Base-by-base conservation (phyloP, 1,139 yeast species). In the Geotrichum aggregatum region DNA sequence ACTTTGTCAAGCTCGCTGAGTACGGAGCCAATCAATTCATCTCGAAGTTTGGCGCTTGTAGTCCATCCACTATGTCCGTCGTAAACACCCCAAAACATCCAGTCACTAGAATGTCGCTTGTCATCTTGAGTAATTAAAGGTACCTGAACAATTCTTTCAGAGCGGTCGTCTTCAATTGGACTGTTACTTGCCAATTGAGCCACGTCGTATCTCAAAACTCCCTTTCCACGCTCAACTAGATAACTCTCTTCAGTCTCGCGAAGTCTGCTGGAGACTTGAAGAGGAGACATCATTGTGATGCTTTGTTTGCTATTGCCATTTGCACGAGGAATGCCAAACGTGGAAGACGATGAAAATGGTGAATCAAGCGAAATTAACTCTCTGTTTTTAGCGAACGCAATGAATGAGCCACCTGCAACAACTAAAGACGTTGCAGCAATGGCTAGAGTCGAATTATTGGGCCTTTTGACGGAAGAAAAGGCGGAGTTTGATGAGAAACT, bases 21-120 rank as follows among this genome's bases (percentile, higher is more conserved):
- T 14, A 92, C 94, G 60, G 78, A 79, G 52, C 81, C 79, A 33
- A 92, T 82, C 61, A 92, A 75, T 59, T 83, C 83, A 59, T 87
- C 94, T 56, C 95, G 78, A 56, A 92, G 76, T 66, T 84, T 87
- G 30, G 88, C 80, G 56, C 94, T 83, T 1, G 98, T 94, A 56
- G 87, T 87, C 83, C 96, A 89, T 16, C 99, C 98, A 2, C 96
- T 89, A 68, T 92, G 99, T 10, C 99, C 99, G 68, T 92, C 98
- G 66, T 84, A 92, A 0, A 94, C 80, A 2, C 98, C 96, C 78
- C 95, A 94, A 65, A 92, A 88, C 80, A 87, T 85, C 87, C 97
- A 85, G 67, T 91, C 97, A 0, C 92, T 78, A 44, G 79, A 76
- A 18, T 47, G 47, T n/a, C 36, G 43, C 18, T 52, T 41, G 40